phyloP scores from a whole-genome alignment of 805 yeast species.

The Saccharomycopsis sp. region DNA sequence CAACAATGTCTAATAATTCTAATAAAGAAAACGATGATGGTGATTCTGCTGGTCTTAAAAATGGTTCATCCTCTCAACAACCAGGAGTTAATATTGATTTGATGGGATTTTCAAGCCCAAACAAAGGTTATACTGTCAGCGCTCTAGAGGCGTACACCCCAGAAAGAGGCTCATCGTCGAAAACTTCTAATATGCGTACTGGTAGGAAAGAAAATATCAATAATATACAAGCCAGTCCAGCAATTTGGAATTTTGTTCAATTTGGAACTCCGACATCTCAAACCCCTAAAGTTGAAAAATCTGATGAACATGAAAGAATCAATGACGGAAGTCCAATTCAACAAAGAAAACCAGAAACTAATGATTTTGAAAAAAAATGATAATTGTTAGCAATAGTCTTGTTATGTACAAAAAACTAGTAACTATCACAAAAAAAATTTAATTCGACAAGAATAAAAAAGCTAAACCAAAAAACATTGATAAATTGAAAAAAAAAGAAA shows the following conservation, averaged over 20 bases:
- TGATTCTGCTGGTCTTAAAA: no score
- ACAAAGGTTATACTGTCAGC: slow-evolving; percentile 34
- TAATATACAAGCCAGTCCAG: slow-evolving; percentile 52
- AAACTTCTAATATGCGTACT: not conserved
- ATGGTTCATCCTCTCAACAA: not conserved
- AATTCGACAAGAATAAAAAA: no score
- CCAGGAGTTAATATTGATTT: slow-evolving; percentile 15
- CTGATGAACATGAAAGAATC: slow-evolving; percentile 1
- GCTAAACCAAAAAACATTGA: no score
- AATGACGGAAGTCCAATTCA: slow-evolving; percentile 13
- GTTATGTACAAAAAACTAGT: no score
- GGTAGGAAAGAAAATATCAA: not conserved
- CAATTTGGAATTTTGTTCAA: slow-evolving; percentile 88
- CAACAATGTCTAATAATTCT: slow-evolving; percentile 1
- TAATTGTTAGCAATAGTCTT: not conserved
- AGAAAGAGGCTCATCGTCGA: slow-evolving; percentile 35
- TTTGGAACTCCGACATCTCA: slow-evolving; percentile 34
- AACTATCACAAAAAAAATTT: no score
- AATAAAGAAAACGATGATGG: slow-evolving; percentile 12
- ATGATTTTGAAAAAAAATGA: not conserved
- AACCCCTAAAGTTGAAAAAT: slow-evolving; percentile 8
- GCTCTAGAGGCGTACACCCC: slow-evolving; percentile 60
- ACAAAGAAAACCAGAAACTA: no score
- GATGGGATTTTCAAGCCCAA: slow-evolving; percentile 24
- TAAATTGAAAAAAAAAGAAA: no score